Conservation (phyloP, 805 yeast genomes). For the Yamadazyma endophytica region DNA sequence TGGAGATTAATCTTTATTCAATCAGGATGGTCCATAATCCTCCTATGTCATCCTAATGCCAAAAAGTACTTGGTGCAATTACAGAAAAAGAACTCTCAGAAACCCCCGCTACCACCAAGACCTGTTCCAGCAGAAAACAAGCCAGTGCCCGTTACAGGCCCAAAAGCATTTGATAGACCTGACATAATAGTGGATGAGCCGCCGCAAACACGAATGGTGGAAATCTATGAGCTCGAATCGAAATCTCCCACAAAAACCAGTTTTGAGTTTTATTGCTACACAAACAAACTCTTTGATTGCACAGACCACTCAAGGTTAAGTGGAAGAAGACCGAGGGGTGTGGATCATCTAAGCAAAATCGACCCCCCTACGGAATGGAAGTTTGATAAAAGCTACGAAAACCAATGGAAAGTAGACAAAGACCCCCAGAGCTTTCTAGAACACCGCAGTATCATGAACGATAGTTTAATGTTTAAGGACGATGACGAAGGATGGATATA, state of each 20-base stretch:
- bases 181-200: constrained; percentile 69
- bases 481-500: constrained; percentile 50
- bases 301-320: constrained; percentile 36
- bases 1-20: constrained; percentile 58
- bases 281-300: constrained; percentile 52
- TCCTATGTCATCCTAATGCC: constrained; percentile 57
- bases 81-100: constrained; percentile 9
- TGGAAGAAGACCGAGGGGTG: constrained; percentile 64
- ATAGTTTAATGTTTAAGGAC: constrained; percentile 15
- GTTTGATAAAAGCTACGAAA: constrained; percentile 49
- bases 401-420: constrained; percentile 63
- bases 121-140: constrained; percentile 2
- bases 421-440: constrained; percentile 50
- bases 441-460: constrained; percentile 35
- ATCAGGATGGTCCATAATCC: constrained; percentile 53
- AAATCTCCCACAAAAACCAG: constrained; percentile 55
- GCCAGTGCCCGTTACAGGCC: constrained; percentile 14
- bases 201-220: constrained; percentile 60
- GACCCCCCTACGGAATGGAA: constrained; percentile 72
- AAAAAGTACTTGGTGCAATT: constrained; percentile 23
- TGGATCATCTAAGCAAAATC: constrained; percentile 48
- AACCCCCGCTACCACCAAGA: constrained; percentile 3
- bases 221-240: constrained; percentile 71
- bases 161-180: constrained; percentile 28
- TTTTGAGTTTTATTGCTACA: constrained; percentile 61